Conservation (phyloP, 176 grass and related monocot species). For the Cenchrus purpureus region DNA sequence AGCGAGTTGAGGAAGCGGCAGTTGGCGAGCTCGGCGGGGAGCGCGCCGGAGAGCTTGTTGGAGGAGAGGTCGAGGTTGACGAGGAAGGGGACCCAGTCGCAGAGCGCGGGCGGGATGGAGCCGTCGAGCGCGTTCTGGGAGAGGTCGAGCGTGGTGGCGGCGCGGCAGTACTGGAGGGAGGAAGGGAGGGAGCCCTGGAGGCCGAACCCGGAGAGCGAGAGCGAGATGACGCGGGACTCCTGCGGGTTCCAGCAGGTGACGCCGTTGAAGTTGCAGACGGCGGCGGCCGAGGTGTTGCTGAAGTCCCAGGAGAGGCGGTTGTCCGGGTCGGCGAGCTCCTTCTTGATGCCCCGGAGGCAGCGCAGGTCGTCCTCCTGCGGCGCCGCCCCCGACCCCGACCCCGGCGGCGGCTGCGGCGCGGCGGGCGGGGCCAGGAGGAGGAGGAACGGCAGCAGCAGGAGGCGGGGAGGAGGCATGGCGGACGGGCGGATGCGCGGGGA, state of each 20-base stretch:
- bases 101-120: slow-evolving; percentile 54
- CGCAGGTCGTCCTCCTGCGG: slow-evolving; percentile 62
- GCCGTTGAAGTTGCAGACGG: slow-evolving; percentile 64
- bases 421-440: slow-evolving; percentile 19
- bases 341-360: slow-evolving; percentile 64
- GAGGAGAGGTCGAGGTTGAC: slow-evolving; percentile 73
- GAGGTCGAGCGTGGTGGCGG: slow-evolving; percentile 71
- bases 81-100: slow-evolving; percentile 82
- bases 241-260: slow-evolving; percentile 77
- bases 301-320: slow-evolving; percentile 53
- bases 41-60: slow-evolving; percentile 58
- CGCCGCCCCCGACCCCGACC: background rate
- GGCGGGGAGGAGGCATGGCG: slow-evolving; percentile 41
- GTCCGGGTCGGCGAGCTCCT: slow-evolving; percentile 33
- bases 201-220: slow-evolving; percentile 61
- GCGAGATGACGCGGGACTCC: slow-evolving; percentile 69
- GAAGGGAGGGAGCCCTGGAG: slow-evolving; percentile 65
- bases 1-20: slow-evolving; percentile 82
- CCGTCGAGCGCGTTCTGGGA: slow-evolving; percentile 59
- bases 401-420: slow-evolving; percentile 27
- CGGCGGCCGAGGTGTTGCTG: slow-evolving; percentile 49
- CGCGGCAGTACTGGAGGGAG: slow-evolving; percentile 67
- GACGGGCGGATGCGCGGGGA: slow-evolving; percentile 7
- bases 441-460: background rate
- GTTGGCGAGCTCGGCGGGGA: slow-evolving; percentile 76